These are phyloP conservation scores for Linnemannia hyalina DNA, from an alignment of 192 early-diverging fungal species.

Conservation along the genomic window DNA sequence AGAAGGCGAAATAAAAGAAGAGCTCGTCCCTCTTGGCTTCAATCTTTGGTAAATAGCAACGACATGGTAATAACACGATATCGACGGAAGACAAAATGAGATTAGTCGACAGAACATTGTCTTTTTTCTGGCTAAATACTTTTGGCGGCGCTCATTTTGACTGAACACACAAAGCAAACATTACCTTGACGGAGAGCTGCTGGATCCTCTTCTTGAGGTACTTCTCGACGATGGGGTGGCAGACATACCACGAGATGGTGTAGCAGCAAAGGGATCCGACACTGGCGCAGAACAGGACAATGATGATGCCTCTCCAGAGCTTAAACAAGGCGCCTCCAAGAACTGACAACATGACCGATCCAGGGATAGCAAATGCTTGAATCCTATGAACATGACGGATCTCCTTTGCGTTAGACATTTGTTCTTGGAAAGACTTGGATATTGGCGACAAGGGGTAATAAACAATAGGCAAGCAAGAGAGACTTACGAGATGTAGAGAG, in stretches of 20 bases:
- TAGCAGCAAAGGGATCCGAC: conserved; percentile 66
- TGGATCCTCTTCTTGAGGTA: conserved; percentile 61
- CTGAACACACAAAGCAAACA: not conserved
- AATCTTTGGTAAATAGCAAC: conserved; percentile 14
- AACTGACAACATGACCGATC: conserved; percentile 69
- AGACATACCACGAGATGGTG: conserved; percentile 65
- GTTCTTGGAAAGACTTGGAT: not conserved
- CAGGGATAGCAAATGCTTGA: conserved; percentile 72
- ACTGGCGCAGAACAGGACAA: conserved; percentile 58
- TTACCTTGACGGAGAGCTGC: conserved; percentile 65
- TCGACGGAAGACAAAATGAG: not conserved
- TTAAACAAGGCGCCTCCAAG: conserved; percentile 69
- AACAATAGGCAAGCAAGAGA: not conserved
- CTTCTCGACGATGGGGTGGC: conserved; percentile 59
- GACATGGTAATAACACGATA: not conserved
- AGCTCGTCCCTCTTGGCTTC: conserved; percentile 45
- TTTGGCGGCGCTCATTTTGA: not conserved
- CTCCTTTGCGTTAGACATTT: not conserved
- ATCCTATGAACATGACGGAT: conserved; percentile 39
- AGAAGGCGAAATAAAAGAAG: conserved; percentile 56
- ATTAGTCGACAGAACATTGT: not conserved
- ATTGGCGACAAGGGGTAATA: not conserved
- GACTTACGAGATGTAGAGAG: conserved; percentile 63
- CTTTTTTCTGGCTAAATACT: not conserved
- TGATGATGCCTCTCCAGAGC: conserved; percentile 64